Evolutionary conservation across 2,329 filamentous ascomycete species (phyloP).

Genomic region (Colletotrichum horii): DNA sequence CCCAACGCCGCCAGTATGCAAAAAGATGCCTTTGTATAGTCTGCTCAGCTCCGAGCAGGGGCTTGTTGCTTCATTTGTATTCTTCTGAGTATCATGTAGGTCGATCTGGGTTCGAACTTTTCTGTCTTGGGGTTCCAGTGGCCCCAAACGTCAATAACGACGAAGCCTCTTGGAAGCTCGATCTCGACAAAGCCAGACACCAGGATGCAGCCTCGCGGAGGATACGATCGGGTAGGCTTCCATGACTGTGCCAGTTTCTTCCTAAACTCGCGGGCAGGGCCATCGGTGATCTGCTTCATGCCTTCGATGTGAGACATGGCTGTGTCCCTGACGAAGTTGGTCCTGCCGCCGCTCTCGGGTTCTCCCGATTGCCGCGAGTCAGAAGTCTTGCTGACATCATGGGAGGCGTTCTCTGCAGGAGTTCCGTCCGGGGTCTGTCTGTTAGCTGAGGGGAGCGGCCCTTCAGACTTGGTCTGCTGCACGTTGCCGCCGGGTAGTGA

Average conservation of each 20-base stretch:
- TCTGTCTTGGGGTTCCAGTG: constrained; percentile 63
- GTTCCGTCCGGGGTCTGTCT: constrained; percentile 22
- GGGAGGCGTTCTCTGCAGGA: constrained; percentile 8
- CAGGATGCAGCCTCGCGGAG: constrained; percentile 55
- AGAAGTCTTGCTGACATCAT: constrained; percentile 10
- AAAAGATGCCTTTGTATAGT: neutral
- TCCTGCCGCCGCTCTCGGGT: constrained; percentile 18
- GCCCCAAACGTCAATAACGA: constrained; percentile 56
- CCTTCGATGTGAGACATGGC: constrained; percentile 20
- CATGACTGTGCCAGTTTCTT: constrained; percentile 42
- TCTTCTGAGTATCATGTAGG: constrained; percentile 14
- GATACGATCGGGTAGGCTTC: constrained; percentile 45
- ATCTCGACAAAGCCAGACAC: constrained; percentile 62
- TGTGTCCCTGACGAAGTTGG: constrained; percentile 23
- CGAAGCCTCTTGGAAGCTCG: constrained; percentile 46
- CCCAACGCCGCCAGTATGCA: constrained; percentile 18
- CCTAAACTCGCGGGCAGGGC: constrained; percentile 16
- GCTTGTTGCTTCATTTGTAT: constrained; percentile 24
- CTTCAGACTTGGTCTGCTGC: constrained; percentile 1
- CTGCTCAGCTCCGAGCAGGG: neutral
- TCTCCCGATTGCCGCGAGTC: neutral
- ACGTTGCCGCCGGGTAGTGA: neutral
- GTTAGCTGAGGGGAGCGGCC: constrained; percentile 7
- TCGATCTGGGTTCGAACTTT: constrained; percentile 36
- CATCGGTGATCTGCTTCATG: constrained; percentile 21